Evolutionary conservation across 768 basidiomycete species (phyloP), one percentile per base, ranked within the genome.

Genomic region (Leccinum obscurum): DNA sequence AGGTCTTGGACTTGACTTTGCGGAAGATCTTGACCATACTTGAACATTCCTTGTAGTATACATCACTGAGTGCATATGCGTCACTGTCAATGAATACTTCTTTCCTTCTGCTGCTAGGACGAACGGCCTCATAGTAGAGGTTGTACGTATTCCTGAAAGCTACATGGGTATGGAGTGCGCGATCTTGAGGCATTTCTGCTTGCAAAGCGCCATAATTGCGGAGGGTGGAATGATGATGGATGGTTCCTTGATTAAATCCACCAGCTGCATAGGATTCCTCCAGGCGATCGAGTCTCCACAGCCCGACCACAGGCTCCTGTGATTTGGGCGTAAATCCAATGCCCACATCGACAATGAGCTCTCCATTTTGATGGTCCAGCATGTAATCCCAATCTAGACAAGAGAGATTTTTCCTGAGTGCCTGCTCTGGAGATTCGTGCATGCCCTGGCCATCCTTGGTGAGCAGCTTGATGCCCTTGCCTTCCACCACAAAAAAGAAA

Each of bases 91-190:
- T 13, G 1, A 48, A 22, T 3, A 4, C 4, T n/a, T 15, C 10
- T 57, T 58, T 2, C 3, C 9, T 26, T 26, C 64, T 64, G 54
- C 56, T 48, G 53, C 51, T 57, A 3, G 65, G 48, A 5, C 46
- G 34, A 4, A 65, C 22, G 0, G 39, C 59, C 39, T 67, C 62
- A 52, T 66, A 68, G 15, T 46, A 52, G 7, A 68, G 61, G 7
- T 68, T 68, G 57, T 69, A 69, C 4, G 64, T 52, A 32, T 24
- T 66, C 28, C 54, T 8, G 50, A 68, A 69, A 1, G 55, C 35
- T 2, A 66, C 14, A 15, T 69, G 66, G 0, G 57, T 63, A 3
- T 62, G 57, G 2, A 41, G 37, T 0, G 24, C 58, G 39, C 44
- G 20, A 6, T 65, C 56, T 28, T 62, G 34, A 11, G 32, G 6